These are phyloP conservation scores for Arctostaphylos glauca DNA, from an alignment of 148 eudicot genomes.

Conservation along the genomic window DNA sequence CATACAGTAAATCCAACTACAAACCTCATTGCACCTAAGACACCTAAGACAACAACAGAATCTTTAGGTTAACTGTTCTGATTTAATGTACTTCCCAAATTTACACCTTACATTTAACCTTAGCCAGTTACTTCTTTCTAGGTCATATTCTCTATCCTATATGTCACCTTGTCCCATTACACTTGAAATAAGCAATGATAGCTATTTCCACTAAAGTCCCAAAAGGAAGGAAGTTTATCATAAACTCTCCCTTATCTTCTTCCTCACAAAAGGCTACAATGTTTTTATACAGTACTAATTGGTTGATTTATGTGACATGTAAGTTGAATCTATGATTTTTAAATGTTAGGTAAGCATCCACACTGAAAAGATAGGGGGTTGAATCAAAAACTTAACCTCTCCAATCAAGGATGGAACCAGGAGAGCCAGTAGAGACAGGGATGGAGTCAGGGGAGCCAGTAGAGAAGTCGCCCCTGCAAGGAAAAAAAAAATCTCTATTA, in stretches of 20 bases:
- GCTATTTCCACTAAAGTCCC: neutral
- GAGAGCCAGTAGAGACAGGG: too few species aligned
- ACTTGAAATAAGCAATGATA: constrained; percentile 9
- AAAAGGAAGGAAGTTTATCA: neutral
- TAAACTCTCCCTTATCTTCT: constrained; percentile 2
- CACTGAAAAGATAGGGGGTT: constrained; percentile 14
- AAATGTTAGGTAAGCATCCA: constrained; percentile 30
- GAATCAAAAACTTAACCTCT: constrained; percentile 6
- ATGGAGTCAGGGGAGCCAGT: too few species aligned
- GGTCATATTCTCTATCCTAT: neutral
- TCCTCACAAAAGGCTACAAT: constrained; percentile 4
- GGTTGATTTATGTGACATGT: constrained; percentile 14
- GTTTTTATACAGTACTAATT: neutral
- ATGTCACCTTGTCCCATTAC: constrained; percentile 6
- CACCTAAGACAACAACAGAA: too few species aligned
- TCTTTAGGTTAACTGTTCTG: too few species aligned
- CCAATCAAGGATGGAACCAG: constrained; percentile 5
- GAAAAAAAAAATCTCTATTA: too few species aligned
- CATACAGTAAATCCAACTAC: too few species aligned
- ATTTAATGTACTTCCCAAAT: neutral
- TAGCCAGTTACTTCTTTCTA: neutral
- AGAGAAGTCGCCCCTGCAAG: too few species aligned
- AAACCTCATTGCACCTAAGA: too few species aligned
- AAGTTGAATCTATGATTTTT: constrained; percentile 29
- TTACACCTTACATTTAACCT: neutral